Evolutionary conservation across 495 filamentous ascomycete species (phyloP).

Genomic region (Evernia prunastri): DNA sequence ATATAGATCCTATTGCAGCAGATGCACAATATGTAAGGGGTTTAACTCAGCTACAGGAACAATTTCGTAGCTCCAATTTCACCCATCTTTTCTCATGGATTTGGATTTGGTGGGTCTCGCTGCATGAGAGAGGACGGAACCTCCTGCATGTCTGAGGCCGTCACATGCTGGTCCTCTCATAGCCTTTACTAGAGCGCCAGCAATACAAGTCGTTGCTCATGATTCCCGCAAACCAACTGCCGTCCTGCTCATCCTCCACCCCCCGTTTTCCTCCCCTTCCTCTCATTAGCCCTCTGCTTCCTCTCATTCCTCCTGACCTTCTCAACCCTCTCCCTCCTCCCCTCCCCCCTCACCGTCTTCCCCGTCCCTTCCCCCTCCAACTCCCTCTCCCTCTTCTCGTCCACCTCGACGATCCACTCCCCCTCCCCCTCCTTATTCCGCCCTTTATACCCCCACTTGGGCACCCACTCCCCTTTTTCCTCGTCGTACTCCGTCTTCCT

Average conservation of each 20-base stretch:
- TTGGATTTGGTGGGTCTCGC: background rate
- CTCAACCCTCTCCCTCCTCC: constrained; percentile 45
- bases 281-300: constrained; percentile 62
- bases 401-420: constrained; percentile 87
- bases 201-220: background rate
- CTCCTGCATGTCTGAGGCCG: background rate
- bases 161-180: background rate
- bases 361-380: constrained; percentile 50
- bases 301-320: constrained; percentile 62
- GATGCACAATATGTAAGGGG: background rate
- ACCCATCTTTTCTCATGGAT: background rate
- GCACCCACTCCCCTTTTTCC: constrained; percentile 76
- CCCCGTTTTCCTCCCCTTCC: constrained; percentile 43
- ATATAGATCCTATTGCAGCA: background rate
- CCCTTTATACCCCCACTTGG: constrained; percentile 92
- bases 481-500: constrained; percentile 79
- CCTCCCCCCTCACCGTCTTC: constrained; percentile 54
- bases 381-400: constrained; percentile 57
- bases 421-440: constrained; percentile 70
- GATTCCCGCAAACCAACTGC: background rate
- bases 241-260: constrained; percentile 16
- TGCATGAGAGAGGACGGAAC: background rate
- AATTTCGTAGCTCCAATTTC: background rate
- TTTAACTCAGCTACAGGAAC: background rate
- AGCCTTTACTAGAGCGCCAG: background rate